Conservation (phyloP, 768 basidiomycete species). For the Pulveroboletus ravenelii region DNA sequence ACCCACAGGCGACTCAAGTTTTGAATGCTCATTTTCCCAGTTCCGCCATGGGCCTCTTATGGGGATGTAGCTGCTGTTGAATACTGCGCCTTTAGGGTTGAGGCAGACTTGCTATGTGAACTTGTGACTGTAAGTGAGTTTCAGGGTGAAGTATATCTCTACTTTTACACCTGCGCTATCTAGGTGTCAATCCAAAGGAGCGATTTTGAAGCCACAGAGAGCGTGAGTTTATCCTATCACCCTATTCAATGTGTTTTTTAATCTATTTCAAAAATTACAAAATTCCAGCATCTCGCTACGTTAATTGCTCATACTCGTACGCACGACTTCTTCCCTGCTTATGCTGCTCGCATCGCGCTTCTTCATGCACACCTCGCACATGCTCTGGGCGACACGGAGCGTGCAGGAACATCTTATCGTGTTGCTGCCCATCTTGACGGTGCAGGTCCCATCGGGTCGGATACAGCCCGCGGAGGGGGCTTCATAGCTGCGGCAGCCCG, state of each 20-base stretch:
- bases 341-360: slow-evolving; percentile 59
- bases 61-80: slow-evolving; percentile 48
- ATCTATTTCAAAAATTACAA: no score
- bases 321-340: slow-evolving; percentile 48
- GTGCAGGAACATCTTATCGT: slow-evolving; percentile 59
- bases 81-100: slow-evolving; percentile 51
- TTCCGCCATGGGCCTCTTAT: slow-evolving; percentile 51
- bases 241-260: background rate
- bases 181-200: slow-evolving; percentile 65
- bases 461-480: slow-evolving; percentile 18
- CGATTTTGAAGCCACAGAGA: slow-evolving; percentile 61
- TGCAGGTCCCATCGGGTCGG: slow-evolving; percentile 24
- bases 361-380: slow-evolving; percentile 74
- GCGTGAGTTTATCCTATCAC: slow-evolving; percentile 32
- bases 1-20: background rate
- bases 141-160: background rate
- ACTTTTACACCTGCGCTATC: background rate
- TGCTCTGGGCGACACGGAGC: slow-evolving; percentile 47
- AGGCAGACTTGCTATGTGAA: slow-evolving; percentile 70
- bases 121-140: slow-evolving; percentile 50
- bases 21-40: slow-evolving; percentile 27
- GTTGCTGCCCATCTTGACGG: slow-evolving; percentile 51
- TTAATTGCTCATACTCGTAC: slow-evolving; percentile 63
- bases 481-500: slow-evolving; percentile 47
- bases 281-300: slow-evolving; percentile 34